phyloP scores from a whole-genome alignment of 495 filamentous ascomycete genomes.

The Hypoxylon fuscum region DNA sequence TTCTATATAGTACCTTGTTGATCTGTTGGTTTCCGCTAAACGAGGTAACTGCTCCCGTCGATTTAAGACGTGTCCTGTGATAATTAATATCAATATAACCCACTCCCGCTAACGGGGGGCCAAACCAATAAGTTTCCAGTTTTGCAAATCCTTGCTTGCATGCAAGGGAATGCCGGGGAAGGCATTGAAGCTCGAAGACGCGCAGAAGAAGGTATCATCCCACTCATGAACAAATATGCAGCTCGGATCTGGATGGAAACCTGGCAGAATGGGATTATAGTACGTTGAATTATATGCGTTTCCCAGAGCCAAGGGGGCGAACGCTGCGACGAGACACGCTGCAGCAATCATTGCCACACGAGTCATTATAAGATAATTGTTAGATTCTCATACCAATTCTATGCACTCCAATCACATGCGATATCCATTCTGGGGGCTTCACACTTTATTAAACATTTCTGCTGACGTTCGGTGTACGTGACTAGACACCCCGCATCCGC shows the following conservation, averaged over 20 bases:
- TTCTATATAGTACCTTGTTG: slow-evolving; percentile 45
- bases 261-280: slow-evolving; percentile 63
- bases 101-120: not conserved
- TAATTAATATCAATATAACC: slow-evolving; percentile 1
- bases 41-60: slow-evolving; percentile 51
- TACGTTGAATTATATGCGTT: slow-evolving; percentile 46
- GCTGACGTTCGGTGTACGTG: not conserved
- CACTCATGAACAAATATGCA: slow-evolving; percentile 61
- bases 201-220: slow-evolving; percentile 62
- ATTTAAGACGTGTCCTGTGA: slow-evolving; percentile 51
- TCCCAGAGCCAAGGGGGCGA: slow-evolving; percentile 13
- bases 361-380: slow-evolving; percentile 1
- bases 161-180: slow-evolving; percentile 65
- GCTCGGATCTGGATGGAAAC: slow-evolving; percentile 65
- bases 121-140: slow-evolving; percentile 59
- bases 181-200: slow-evolving; percentile 61
- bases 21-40: slow-evolving; percentile 55
- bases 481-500: slow-evolving; percentile 32
- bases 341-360: not conserved
- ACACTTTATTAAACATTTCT: not conserved
- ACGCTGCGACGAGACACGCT: slow-evolving; percentile 7
- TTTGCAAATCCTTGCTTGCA: slow-evolving; percentile 60
- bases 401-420: slow-evolving; percentile 6
- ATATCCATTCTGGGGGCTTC: not conserved
- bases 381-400: not conserved